Evolutionary conservation across 108 stramenopile species (phyloP).

Genomic region (Cyclostephanos tholiformis): DNA sequence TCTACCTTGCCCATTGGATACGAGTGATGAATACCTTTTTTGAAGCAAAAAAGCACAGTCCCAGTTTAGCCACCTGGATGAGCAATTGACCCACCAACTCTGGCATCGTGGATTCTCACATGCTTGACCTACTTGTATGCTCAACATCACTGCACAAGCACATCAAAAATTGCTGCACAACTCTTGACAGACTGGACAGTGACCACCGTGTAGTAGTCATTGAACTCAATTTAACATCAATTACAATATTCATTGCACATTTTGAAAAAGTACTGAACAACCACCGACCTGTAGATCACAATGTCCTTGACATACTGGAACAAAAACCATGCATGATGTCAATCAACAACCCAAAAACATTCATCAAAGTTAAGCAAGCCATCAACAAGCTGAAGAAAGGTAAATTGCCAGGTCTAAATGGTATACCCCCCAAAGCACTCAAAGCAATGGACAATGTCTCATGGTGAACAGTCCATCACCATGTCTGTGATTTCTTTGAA

Average conservation of each 20-base stretch:
- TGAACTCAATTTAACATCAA: too few species aligned
- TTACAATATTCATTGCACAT: not conserved
- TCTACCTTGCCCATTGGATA: not conserved
- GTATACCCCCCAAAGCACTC: conserved; percentile 14
- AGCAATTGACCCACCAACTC: too few species aligned
- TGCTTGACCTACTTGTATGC: too few species aligned
- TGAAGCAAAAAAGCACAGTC: not conserved
- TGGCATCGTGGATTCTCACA: too few species aligned
- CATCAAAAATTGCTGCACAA: too few species aligned
- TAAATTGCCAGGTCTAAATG: conserved; percentile 15
- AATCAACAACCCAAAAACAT: not conserved
- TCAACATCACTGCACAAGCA: too few species aligned
- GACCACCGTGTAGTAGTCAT: too few species aligned
- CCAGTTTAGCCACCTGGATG: too few species aligned
- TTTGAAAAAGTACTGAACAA: not conserved
- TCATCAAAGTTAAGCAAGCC: not conserved
- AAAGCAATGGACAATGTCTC: conserved; percentile 11
- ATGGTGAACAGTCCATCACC: not conserved
- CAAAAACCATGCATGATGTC: not conserved
- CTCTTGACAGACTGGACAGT: too few species aligned
- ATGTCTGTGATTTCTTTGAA: conserved; percentile 1
- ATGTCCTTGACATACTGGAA: not conserved
- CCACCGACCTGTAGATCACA: not conserved
- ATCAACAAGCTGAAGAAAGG: conserved; percentile 2
- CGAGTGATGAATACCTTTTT: conserved; percentile 1